Evolutionary conservation across 352 stramenopile genomes (phyloP).

Genomic region (Sclerospora graminicola): DNA sequence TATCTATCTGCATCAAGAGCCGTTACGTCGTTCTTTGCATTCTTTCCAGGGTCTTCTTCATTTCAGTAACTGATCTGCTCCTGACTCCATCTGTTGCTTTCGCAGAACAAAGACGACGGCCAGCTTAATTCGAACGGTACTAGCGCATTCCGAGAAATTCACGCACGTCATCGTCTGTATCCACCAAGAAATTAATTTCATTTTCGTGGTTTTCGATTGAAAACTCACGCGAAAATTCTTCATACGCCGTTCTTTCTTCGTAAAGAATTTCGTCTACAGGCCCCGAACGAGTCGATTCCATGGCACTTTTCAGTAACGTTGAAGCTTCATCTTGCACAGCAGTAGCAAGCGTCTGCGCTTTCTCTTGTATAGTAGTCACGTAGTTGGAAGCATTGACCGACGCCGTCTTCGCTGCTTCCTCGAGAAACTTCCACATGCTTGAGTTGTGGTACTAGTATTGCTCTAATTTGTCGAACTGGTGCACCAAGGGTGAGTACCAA

Average conservation of each 20-base stretch:
- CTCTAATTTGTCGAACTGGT: no score
- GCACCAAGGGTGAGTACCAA: no score
- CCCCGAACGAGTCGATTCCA: conserved; percentile 39
- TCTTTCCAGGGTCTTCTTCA: conserved; percentile 18
- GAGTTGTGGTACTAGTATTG: no score
- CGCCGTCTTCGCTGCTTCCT: conserved; percentile 64
- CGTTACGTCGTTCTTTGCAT: conserved; percentile 6
- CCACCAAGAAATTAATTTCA: conserved; percentile 54
- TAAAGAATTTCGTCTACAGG: conserved; percentile 81
- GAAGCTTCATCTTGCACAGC: conserved; percentile 67
- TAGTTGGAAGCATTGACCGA: conserved; percentile 61
- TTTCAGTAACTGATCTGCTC: conserved; percentile 5
- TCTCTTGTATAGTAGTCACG: conserved; percentile 60
- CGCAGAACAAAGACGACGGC: conserved; percentile 75
- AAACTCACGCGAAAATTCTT: conserved; percentile 54
- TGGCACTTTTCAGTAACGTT: conserved; percentile 49
- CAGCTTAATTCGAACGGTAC: conserved; percentile 67
- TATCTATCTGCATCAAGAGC: conserved; percentile 12
- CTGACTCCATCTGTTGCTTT: conserved; percentile 26
- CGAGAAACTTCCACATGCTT: conserved; percentile 69
- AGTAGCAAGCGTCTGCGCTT: conserved; percentile 58
- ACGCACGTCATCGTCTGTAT: conserved; percentile 38
- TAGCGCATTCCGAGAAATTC: conserved; percentile 54
- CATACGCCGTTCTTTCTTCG: conserved; percentile 65
- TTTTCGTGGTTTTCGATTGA: conserved; percentile 54